Evolutionary conservation across 768 basidiomycete species (phyloP), one percentile per base, ranked within the genome.

Genomic region (Asterophora lycoperdoides): DNA sequence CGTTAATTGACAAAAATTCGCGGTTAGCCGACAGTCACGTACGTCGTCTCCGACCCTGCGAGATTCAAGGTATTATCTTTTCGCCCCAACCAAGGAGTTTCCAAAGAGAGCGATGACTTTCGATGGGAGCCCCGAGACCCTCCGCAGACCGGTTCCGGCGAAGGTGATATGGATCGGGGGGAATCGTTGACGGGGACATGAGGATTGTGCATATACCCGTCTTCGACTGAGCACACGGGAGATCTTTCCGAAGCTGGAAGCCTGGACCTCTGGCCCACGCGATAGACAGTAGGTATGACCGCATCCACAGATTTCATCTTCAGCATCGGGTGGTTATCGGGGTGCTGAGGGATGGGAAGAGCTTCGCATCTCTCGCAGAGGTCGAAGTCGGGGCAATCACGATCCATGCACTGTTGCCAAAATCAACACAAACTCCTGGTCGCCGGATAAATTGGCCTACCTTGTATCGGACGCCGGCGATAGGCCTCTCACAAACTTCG

Each of bases 331-430:
- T 94, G 92, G 28, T 67, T 78, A 10, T 63, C 49, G 0, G 89
- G 87, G 62, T 94, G 91, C 10, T 87, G 71, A 5, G 81, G 67
- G 51, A 92, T 86, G 0, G 91, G 91, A 48, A 80, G 74, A 5
- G 89, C 83, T 67, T 93, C 91, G 66, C 92, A 94, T 44, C 64
- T 65, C 49, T 75, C 71, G 66, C 91, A 94, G 14, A 93, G 73
- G 59, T 94, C 92, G 56, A 82, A 92, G 63, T 93, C 87, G 0
- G 77, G 74, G 66, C 92, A 94, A 3, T 70, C 67, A 11, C 80
- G 73, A 60, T 91, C 82, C 79, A 89, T 83, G 67, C 92, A 94
- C 85, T 88, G 53, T n/a, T 1, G 23, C 8, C 26, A 52, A 44
- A 36, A 23, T 35, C 9, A 30, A 14, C 18, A 30, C 19, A 41